Evolutionary conservation across 2,329 filamentous ascomycete species (phyloP), one percentile per base, ranked within the genome.

Genomic region (Exophiala phaeomuriformis): DNA sequence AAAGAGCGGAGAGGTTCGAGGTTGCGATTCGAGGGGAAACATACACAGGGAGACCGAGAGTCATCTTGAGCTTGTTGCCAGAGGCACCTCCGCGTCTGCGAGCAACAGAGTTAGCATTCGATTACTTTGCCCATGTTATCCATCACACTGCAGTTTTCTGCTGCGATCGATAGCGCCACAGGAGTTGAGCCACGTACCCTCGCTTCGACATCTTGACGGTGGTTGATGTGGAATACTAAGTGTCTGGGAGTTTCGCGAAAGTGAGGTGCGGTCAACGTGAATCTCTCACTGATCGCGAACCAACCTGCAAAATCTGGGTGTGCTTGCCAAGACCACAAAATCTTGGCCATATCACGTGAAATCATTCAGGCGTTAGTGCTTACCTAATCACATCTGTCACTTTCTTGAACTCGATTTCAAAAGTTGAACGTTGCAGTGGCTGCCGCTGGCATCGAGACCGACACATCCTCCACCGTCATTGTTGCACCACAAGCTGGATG

Each of bases 1-100:
- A 39, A 39, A 5, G 10, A 6, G 33, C 33, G 33, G 6, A 6
- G 33, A 35, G 5, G 33, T 35, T 35, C 6, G 33, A 35, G 37
- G 7, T 51, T 57, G 52, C 46, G 48, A 48, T 47, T 51, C 28
- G 32, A 56, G 50, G 46, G 37, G 47, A 62, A 71, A 88, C 90
- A 77, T 95, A 96, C 90, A 95, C 90, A 79, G 93, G 93, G 72
- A 98, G 90, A 96, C 89, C 93, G 78, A 98, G 89, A 77, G 93
- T 96, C 93, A 98, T 98, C 88, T 95, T 97, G 72, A 97, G 88
- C 88, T 98, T 98, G 88, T 94, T 94, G 84, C 93, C 93, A 72
- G 90, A 87, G 82, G 89, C 86, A 87, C 86, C 88, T 83, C 89
- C 80, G 71, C 81, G 78, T 74, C 80, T 81, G 29, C 46, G 43